Evolutionary conservation across 2,329 filamentous ascomycete genomes (phyloP), one percentile per base, ranked within the genome.

Genomic region (Calcarisporium arbuscula): DNA sequence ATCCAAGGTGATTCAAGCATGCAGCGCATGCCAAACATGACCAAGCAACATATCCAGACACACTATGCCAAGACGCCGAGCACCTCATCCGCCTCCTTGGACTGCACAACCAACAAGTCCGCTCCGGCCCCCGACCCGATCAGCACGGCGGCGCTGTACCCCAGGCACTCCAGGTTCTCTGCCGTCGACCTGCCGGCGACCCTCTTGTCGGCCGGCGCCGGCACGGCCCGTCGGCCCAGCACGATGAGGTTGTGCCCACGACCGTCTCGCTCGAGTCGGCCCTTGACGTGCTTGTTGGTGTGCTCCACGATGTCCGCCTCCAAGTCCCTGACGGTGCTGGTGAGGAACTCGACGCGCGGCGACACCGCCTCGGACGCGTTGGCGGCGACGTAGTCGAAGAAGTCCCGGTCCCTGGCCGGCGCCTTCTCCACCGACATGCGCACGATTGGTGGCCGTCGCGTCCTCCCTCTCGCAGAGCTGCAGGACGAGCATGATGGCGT

Each of bases 381-480:
- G 16, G 39, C 31, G 6, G 39, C 22, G n/a, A 37, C 38, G 4
- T 10, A 25, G 17, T 43, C 37, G 15, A 50, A 42, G 5, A 43
- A 18, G 16, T 36, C 28, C 6, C 46, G 33, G 8, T 17, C 15
- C 3, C 28, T 30, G 9, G 34, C 29, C 8, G 42, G 35, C 6
- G 31, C 31, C 15, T 37, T 28, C 14, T 28, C 19, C 2, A 32
- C 26, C 2, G 29, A 37, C 9, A 42, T 42, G 14, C 43, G 78
- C 2, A 83, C 66, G 20, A 95, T 72, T 0, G 85, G n/a, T 90
- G 1, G 80, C 85, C 0, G 85, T 89, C 18, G 95, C 77, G 28
- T 84, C 76, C 5, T 77, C 72, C 49, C 88, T 92, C 54, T 82
- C 79, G 1, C 82, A 85, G 1, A 98, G 71, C 51, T 95, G 90